Evolutionary conservation across 768 basidiomycete species (phyloP).

Genomic region (Amanita inopinata): DNA sequence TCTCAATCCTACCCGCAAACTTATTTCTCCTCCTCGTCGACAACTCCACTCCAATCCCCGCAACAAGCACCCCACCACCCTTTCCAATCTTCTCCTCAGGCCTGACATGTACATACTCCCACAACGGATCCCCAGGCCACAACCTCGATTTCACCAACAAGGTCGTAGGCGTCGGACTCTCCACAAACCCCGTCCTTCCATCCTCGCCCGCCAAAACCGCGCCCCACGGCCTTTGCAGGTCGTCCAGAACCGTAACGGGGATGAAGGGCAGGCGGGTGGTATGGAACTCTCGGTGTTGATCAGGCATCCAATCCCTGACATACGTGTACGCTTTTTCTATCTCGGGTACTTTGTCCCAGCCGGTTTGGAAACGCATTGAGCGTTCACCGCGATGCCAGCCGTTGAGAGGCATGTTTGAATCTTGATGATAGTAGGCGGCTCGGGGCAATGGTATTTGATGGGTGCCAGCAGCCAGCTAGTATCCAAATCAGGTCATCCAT

Average conservation of each 20-base stretch:
- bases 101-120: constrained; percentile 24
- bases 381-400: constrained; percentile 48
- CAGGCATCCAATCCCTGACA: constrained; percentile 38
- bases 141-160: constrained; percentile 30
- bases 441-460: no score
- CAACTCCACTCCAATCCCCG: constrained; percentile 53
- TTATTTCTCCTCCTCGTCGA: constrained; percentile 52
- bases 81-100: constrained; percentile 14
- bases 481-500: no score
- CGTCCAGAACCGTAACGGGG: constrained; percentile 46
- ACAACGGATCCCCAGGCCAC: constrained; percentile 50
- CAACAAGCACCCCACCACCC: constrained; percentile 29
- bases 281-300: constrained; percentile 41
- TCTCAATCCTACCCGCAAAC: constrained; percentile 40
- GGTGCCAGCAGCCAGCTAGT: no score
- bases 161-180: constrained; percentile 23
- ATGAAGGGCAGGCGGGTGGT: constrained; percentile 41
- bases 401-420: constrained; percentile 21
- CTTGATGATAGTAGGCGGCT: no score
- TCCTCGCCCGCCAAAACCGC: constrained; percentile 39
- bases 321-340: constrained; percentile 26
- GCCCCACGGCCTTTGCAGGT: constrained; percentile 43
- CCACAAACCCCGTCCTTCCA: constrained; percentile 39
- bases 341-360: constrained; percentile 23
- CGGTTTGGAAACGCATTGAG: constrained; percentile 37